Conservation (phyloP, 352 stramenopile genomes). For the Nothophytophthora sp. region DNA sequence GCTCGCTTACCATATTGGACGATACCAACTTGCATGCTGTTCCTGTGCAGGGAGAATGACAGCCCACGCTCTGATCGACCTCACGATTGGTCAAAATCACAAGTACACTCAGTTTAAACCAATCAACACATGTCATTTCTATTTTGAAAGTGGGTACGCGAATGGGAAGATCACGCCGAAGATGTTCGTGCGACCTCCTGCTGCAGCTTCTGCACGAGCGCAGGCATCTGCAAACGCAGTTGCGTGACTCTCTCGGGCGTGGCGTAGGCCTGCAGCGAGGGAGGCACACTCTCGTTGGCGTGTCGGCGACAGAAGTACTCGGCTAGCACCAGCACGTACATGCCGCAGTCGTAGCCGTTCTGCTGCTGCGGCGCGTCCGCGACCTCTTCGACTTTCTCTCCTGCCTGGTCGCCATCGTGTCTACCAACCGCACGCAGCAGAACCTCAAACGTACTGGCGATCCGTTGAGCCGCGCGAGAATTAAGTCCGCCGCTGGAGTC, state of each 20-base stretch:
- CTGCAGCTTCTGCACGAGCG: slow-evolving; percentile 34
- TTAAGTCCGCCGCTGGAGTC: slow-evolving; percentile 78
- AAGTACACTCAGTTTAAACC: slow-evolving; percentile 5
- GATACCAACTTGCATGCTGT: slow-evolving; percentile 65
- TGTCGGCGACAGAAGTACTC: slow-evolving; percentile 57
- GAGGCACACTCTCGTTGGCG: neutral
- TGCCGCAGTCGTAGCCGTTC: slow-evolving; percentile 82
- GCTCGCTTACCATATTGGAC: slow-evolving; percentile 72
- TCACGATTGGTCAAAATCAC: neutral
- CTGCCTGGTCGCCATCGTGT: slow-evolving; percentile 8
- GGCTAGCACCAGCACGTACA: slow-evolving; percentile 73
- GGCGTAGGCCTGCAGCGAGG: slow-evolving; percentile 41
- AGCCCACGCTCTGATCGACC: too few species aligned
- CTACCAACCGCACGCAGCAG: slow-evolving; percentile 27
- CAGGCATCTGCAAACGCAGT: slow-evolving; percentile 49
- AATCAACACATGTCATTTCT: slow-evolving; percentile 12
- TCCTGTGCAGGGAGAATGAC: neutral
- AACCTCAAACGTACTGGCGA: slow-evolving; percentile 41
- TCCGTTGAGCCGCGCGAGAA: slow-evolving; percentile 38
- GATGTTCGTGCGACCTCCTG: slow-evolving; percentile 5
- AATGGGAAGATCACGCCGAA: neutral
- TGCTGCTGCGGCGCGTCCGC: slow-evolving; percentile 59
- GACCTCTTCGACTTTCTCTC: slow-evolving; percentile 28
- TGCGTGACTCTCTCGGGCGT: slow-evolving; percentile 51
- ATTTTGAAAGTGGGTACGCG: too few species aligned